Base-by-base conservation (phyloP, 192 early-diverging fungal genomes). In the Mortierella antarctica region DNA sequence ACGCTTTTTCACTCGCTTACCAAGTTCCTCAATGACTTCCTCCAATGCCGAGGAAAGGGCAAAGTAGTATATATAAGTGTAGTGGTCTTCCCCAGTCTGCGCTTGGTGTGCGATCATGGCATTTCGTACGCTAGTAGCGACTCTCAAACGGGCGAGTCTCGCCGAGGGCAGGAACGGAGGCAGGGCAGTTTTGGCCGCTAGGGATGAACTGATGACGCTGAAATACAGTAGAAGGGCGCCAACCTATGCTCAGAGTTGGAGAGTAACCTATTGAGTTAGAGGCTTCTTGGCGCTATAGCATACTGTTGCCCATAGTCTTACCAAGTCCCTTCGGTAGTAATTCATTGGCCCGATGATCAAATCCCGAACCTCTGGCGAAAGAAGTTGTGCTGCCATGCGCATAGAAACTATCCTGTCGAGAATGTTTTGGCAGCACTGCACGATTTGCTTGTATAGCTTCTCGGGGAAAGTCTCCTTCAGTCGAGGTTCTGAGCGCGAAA, bases 401-500 rank as follows among this genome's bases (percentile, higher is more conserved):
- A 92, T 89, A 0, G 91, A 91, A 8, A 92, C 83, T 85, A 94
- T 84, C 5, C 89, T 85, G 70, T 95, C 91, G 60, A 95, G 67
- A 55, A 95, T 74, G 20, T 89, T 88, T 63, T 91, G 87, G 50
- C 89, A 89, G 10, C 90, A 88, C 15, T 83, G 84, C 15, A 92
- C 82, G 47, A 95, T 90, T 17, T 87, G 86, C 46, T 84, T 83
- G 73, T 93, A 95, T 7, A 87, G 82, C n/a, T 73, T 83, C 12
- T 76, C 81, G 0, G 94, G 92, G 61, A 92, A 95, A 14, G 86
- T 84, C 40, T 91, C 94, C 75, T 90, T 91, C 39, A 95, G 80
- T 40, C 92, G 73, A 0, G 94, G 94, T 78, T 95, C 94, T 69
- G 91, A 88, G 11, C 73, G 82, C 14, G 94, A 92, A n/a, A 92